Conservation (phyloP, 169 alveolate species). For the Plasmodium billcollinsi region DNA sequence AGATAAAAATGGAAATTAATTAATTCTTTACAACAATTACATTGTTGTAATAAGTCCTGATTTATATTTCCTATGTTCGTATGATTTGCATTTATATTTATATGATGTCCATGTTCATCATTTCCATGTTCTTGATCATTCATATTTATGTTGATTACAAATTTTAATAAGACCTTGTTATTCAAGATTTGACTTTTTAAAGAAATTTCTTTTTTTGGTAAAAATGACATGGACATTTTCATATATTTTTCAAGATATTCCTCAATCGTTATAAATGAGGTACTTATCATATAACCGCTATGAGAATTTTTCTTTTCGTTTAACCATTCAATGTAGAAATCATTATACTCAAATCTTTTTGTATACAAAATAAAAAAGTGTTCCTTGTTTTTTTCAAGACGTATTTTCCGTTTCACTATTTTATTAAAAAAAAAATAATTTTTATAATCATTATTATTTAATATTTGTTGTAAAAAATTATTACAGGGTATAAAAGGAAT, state of each 20-base stretch:
- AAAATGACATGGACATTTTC: slow-evolving; percentile 46
- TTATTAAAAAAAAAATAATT: slow-evolving; percentile 12
- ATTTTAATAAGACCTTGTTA: slow-evolving; percentile 54
- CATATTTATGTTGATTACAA: slow-evolving; percentile 17
- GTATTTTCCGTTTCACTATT: slow-evolving; percentile 22
- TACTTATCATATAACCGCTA: neutral
- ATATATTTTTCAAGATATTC: slow-evolving; percentile 60
- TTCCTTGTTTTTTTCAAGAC: slow-evolving; percentile 28
- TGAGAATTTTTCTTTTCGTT: slow-evolving; percentile 1
- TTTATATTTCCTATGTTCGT: no score
- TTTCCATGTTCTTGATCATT: no score
- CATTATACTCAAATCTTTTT: neutral
- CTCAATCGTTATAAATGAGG: slow-evolving; percentile 26
- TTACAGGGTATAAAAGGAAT: neutral
- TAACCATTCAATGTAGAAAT: slow-evolving; percentile 59
- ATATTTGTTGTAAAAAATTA: slow-evolving; percentile 8
- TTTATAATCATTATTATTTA: neutral
- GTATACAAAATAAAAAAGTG: slow-evolving; percentile 61
- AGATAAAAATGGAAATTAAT: slow-evolving; percentile 23
- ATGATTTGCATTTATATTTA: no score
- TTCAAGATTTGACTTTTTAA: slow-evolving; percentile 13
- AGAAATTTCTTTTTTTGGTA: slow-evolving; percentile 2
- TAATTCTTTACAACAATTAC: no score
- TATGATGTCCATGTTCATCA: no score
- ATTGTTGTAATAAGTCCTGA: no score